Evolutionary conservation across 2,329 filamentous ascomycete species (phyloP).

Genomic region (Fusarium oligoseptatum): DNA sequence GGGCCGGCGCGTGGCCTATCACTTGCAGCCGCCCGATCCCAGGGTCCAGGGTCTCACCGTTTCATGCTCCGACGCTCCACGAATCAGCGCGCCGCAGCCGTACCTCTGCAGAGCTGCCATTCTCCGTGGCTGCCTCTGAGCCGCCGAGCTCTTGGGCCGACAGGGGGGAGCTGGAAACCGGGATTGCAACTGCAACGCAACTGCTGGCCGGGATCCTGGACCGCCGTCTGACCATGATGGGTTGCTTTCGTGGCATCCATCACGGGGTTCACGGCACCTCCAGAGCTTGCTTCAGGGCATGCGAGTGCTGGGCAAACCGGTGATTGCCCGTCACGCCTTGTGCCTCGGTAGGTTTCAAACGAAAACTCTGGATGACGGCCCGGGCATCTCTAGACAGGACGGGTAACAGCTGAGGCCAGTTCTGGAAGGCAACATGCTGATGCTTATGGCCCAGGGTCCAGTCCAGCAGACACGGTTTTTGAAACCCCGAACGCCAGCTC

Average conservation of each 20-base stretch:
- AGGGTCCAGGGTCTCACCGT: slow-evolving; percentile 45
- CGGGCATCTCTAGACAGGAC: background rate
- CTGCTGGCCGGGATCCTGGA: slow-evolving; percentile 6
- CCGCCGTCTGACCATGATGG: slow-evolving; percentile 12
- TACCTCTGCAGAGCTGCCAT: slow-evolving; percentile 2
- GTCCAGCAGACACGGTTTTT: slow-evolving; percentile 11
- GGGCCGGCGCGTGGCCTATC: slow-evolving; percentile 43
- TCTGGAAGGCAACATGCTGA: slow-evolving; percentile 2
- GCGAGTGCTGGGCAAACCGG: slow-evolving; percentile 20
- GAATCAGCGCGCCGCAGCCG: slow-evolving; percentile 35
- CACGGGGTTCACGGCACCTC: slow-evolving; percentile 5
- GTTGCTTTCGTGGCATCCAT: slow-evolving; percentile 17
- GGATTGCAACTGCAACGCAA: slow-evolving; percentile 2
- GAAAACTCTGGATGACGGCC: slow-evolving; percentile 2
- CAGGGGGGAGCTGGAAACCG: slow-evolving; percentile 2
- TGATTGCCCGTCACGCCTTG: slow-evolving; percentile 15
- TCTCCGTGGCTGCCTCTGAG: slow-evolving; percentile 10
- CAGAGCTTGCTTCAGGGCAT: slow-evolving; percentile 17
- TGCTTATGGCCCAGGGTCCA: slow-evolving; percentile 10
- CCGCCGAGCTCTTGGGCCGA: slow-evolving; percentile 4
- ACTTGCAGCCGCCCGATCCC: slow-evolving; percentile 42
- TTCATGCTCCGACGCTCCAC: slow-evolving; percentile 42
- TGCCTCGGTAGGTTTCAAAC: slow-evolving; percentile 25
- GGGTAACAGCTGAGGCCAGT: background rate
- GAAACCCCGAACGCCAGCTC: slow-evolving; percentile 27